Conservation (phyloP, 2,329 filamentous ascomycete genomes). For the Beauveria sp. region DNA sequence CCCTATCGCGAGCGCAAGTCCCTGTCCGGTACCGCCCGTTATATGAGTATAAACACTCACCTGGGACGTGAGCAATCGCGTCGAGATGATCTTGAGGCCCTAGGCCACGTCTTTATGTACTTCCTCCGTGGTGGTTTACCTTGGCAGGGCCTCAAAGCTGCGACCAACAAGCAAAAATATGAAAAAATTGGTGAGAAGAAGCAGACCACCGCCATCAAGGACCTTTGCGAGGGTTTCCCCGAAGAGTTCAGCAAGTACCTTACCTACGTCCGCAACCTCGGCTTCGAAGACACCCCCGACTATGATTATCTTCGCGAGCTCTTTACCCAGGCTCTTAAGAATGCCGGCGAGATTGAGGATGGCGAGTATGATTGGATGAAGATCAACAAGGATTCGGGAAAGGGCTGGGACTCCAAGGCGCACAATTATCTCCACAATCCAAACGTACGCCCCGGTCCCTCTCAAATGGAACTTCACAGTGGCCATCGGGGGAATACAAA, state of each 20-base stretch:
- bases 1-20: conserved; percentile 96
- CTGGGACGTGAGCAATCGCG: conserved; percentile 92
- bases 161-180: conserved; percentile 91
- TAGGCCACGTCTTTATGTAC: conserved; percentile 70
- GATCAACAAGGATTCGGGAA: conserved; percentile 72
- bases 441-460: conserved; percentile 71
- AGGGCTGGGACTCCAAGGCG: conserved; percentile 68
- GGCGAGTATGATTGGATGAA: conserved; percentile 99
- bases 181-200: conserved; percentile 99
- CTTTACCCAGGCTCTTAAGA: conserved; percentile 93
- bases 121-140: conserved; percentile 64
- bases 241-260: conserved; percentile 98
- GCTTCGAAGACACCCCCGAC: conserved; percentile 96
- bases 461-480: conserved; percentile 76
- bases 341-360: conserved; percentile 88
- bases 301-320: conserved; percentile 96
- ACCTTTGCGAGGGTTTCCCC: conserved; percentile 91
- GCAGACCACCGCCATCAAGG: conserved; percentile 94
- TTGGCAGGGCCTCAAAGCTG: conserved; percentile 67
- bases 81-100: conserved; percentile 88
- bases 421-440: conserved; percentile 61
- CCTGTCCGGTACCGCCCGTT: conserved; percentile 89
- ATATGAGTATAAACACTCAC: conserved; percentile 99
- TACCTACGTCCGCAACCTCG: conserved; percentile 93
- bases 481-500: conserved; percentile 60